Conservation (phyloP, 306 rosid genomes). For the Trichosanthes cucumerina region DNA sequence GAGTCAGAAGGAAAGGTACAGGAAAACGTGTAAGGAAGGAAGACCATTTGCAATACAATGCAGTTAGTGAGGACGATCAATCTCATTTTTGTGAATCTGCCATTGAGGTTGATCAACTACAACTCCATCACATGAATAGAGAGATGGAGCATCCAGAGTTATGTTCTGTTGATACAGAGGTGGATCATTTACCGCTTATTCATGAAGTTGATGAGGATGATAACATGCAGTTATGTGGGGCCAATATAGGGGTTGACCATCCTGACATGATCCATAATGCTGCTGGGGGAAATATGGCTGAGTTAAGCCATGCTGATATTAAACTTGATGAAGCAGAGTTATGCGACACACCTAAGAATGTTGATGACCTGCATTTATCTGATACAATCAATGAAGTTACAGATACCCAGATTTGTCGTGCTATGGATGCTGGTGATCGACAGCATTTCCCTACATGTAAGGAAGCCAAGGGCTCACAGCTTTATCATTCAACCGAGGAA, state of each 20-base stretch:
- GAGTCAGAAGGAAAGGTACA: slow-evolving; percentile 72
- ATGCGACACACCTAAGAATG: slow-evolving; percentile 11
- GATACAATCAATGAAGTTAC: slow-evolving; percentile 25
- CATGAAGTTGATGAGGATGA: slow-evolving; percentile 37
- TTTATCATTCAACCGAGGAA: slow-evolving; percentile 23
- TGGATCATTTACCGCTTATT: slow-evolving; percentile 37
- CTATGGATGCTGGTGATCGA: slow-evolving; percentile 16
- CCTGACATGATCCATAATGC: slow-evolving; percentile 36
- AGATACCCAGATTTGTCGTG: slow-evolving; percentile 20
- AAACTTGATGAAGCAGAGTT: slow-evolving; percentile 23
- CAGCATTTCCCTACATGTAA: slow-evolving; percentile 20
- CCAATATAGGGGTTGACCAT: slow-evolving; percentile 47
- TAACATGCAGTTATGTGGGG: slow-evolving; percentile 44
- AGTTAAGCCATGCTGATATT: slow-evolving; percentile 23
- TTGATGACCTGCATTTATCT: slow-evolving; percentile 11
- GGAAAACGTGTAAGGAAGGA: slow-evolving; percentile 82
- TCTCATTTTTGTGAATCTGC: slow-evolving; percentile 56
- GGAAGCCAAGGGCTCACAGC: slow-evolving; percentile 16
- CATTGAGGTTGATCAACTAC: slow-evolving; percentile 44
- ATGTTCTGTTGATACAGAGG: slow-evolving; percentile 38
- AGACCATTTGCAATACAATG: slow-evolving; percentile 38
- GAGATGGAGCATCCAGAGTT: slow-evolving; percentile 45
- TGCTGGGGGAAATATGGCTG: slow-evolving; percentile 29
- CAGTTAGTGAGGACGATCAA: slow-evolving; percentile 69
- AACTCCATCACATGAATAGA: slow-evolving; percentile 36